Evolutionary conservation across 495 filamentous ascomycete species (phyloP).

Genomic region (Parathielavia hyrcaniae): DNA sequence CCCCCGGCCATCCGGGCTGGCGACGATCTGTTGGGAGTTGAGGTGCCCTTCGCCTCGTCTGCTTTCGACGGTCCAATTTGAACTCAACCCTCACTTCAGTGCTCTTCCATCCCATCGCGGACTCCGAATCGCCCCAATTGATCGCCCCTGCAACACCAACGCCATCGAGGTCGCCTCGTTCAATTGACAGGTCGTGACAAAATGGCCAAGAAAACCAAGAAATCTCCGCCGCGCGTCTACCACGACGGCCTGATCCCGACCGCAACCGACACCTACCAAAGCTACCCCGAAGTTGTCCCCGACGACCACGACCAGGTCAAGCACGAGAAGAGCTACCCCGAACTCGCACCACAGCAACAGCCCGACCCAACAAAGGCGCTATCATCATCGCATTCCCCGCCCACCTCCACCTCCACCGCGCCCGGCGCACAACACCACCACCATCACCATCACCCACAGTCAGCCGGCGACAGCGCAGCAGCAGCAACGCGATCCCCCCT

Average conservation of each 20-base stretch:
- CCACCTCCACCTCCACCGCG: neutral
- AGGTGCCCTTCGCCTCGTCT: neutral
- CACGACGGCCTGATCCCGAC: constrained; percentile 23
- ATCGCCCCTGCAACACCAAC: neutral
- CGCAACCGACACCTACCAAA: constrained; percentile 1
- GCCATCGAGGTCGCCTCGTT: neutral
- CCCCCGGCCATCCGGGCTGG: neutral
- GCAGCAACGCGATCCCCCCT: neutral
- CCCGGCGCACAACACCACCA: neutral
- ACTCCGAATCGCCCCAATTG: neutral
- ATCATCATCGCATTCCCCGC: neutral
- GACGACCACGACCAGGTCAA: constrained; percentile 7
- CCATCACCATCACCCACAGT: neutral
- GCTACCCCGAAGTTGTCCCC: constrained; percentile 19
- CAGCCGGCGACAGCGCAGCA: neutral
- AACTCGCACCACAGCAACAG: constrained; percentile 3
- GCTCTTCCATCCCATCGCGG: neutral
- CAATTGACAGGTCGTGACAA: neutral
- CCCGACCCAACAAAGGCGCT: neutral
- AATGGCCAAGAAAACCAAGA: constrained; percentile 1
- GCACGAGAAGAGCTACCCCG: constrained; percentile 19
- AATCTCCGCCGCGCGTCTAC: constrained; percentile 9
- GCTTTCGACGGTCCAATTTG: neutral
- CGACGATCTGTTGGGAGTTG: neutral
- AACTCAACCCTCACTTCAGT: neutral